Evolutionary conservation across 1,284 basidiomycete genomes (phyloP).

Genomic region (Fomitopsis schrenkii): DNA sequence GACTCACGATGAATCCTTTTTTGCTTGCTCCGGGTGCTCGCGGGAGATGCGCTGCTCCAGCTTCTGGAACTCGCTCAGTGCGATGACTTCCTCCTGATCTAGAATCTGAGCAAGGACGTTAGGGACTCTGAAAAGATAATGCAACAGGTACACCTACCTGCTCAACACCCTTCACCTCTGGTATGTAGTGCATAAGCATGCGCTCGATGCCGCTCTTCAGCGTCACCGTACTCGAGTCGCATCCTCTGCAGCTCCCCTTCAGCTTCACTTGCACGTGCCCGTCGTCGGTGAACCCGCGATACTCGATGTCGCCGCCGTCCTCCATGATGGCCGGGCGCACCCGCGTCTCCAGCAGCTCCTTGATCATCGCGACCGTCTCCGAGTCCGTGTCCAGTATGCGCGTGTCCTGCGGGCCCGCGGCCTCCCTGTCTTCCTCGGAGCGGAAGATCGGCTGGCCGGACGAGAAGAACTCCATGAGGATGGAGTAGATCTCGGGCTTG

Average conservation of each 20-base stretch:
- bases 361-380: constrained; percentile 99
- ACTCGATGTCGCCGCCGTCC: constrained; percentile 89
- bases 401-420: constrained; percentile 91
- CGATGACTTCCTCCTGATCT: constrained; percentile 87
- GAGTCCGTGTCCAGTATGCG: constrained; percentile 92
- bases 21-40: constrained; percentile 38
- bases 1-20: constrained; percentile 18
- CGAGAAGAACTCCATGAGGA: constrained; percentile 97
- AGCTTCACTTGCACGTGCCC: constrained; percentile 73
- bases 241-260: constrained; percentile 96
- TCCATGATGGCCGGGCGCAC: constrained; percentile 97
- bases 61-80: constrained; percentile 89
- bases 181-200: constrained; percentile 99
- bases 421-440: constrained; percentile 70
- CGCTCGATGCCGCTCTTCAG: constrained; percentile 95
- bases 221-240: constrained; percentile 90
- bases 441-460: constrained; percentile 85
- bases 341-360: constrained; percentile 93
- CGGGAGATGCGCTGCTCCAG: constrained; percentile 75
- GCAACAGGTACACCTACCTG: constrained; percentile 54
- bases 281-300: constrained; percentile 67
- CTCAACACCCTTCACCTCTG: constrained; percentile 96
- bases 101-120: constrained; percentile 53
- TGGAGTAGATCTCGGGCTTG: constrained; percentile 98
- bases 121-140: neutral